Evolutionary conservation across 495 filamentous ascomycete species (phyloP), one percentile per base, ranked within the genome.

Genomic region (Opeltia flavorubescens): DNA sequence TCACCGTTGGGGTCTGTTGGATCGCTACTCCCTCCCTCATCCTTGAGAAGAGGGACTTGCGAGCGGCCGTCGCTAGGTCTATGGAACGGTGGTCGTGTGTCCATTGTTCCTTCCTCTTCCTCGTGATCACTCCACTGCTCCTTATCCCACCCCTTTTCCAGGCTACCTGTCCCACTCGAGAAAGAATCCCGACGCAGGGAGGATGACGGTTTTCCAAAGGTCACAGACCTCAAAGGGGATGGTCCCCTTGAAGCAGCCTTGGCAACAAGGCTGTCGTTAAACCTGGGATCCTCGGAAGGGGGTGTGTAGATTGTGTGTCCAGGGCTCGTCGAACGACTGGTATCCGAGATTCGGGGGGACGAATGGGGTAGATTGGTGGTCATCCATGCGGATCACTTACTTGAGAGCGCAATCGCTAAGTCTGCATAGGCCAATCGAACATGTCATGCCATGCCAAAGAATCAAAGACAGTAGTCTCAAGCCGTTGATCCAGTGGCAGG

Each of bases 21-120:
- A 4, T 65, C 68, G 13, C 62, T 44, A 41, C 75, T 68, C 6
- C 63, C 69, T 29, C 67, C 62, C 47, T 78, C 74, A 48, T 78
- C 70, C 50, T 76, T 75, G 9, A 81, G 62, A 27, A 82, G 57
- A 34, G 76, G 76, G 50, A 70, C 63, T 46, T 68, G 64, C 30
- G 72, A 71, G 27, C 66, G 75, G 49, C 66, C 69, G 53, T 76
- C 70, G 2, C 60, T 63, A 15, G 70, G 63, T 43, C 67, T 66
- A 50, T 73, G 63, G 48, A 72, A 55, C 38, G 67, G 55, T 23
- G 75, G 66, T 46, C 66, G 66, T 44, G 60, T 62, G 39, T 56
- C 50, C 52, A 47, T 62, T 4, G 35, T 51, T 46, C 56, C 46
- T 47, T 62, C 53, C 20, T 61, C 56, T 35, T 71, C 66, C 59